phyloP scores from a whole-genome alignment of 768 basidiomycete genomes.

The Fistulinella prunicolor region DNA sequence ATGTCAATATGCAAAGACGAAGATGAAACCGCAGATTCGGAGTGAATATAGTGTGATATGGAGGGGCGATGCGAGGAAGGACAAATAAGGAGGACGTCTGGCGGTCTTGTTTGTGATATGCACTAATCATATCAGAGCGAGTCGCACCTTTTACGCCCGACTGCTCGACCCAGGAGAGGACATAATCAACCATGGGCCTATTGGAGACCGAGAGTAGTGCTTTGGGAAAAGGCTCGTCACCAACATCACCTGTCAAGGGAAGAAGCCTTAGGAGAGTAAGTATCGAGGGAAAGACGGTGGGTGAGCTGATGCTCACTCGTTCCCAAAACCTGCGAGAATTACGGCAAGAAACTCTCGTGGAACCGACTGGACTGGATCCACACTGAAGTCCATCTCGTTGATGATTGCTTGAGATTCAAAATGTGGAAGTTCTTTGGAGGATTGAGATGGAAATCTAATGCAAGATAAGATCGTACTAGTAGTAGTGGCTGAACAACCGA shows the following conservation, averaged over 20 bases:
- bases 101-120: slow-evolving; percentile 8
- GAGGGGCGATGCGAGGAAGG: slow-evolving; percentile 71
- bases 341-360: slow-evolving; percentile 85
- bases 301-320: slow-evolving; percentile 61
- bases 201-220: slow-evolving; percentile 87
- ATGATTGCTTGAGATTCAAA: background rate
- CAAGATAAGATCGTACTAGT: background rate
- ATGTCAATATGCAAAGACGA: slow-evolving; percentile 72
- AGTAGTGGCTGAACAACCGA: background rate
- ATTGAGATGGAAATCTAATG: no score
- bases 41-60: slow-evolving; percentile 83
- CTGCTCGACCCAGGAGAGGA: slow-evolving; percentile 82
- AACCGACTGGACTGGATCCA: slow-evolving; percentile 48
- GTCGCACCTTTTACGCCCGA: slow-evolving; percentile 76
- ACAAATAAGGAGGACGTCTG: slow-evolving; percentile 87
- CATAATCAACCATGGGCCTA: slow-evolving; percentile 81
- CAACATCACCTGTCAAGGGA: slow-evolving; percentile 74
- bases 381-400: slow-evolving; percentile 60
- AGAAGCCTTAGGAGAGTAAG: slow-evolving; percentile 49
- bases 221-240: slow-evolving; percentile 82
- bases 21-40: slow-evolving; percentile 58
- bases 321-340: slow-evolving; percentile 89
- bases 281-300: background rate
- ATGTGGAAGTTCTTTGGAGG: no score
- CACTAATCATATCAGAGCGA: background rate